These are phyloP conservation scores for Pseudonitzschia pungens DNA, from an alignment of 108 stramenopile genomes.

Conservation along the genomic window DNA sequence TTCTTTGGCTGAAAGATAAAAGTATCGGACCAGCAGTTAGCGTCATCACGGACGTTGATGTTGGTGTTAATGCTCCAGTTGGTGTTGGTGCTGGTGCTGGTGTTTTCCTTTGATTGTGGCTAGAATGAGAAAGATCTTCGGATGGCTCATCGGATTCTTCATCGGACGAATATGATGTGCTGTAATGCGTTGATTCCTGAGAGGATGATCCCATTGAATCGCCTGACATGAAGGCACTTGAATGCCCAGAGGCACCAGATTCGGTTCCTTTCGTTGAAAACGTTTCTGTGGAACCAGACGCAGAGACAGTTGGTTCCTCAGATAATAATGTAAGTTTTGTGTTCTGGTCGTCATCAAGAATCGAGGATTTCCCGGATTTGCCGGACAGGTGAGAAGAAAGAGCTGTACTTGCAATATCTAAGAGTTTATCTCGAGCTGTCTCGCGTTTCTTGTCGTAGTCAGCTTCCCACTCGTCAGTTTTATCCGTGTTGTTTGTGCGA, in stretches of 20 bases:
- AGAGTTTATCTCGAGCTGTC: constrained; percentile 30
- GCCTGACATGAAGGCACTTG: constrained; percentile 18
- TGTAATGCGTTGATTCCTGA: constrained; percentile 14
- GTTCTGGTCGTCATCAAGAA: constrained; percentile 15
- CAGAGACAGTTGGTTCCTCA: not conserved
- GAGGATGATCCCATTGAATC: constrained; percentile 13
- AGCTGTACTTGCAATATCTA: constrained; percentile 30
- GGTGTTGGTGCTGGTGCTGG: not conserved
- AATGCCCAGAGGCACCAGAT: constrained; percentile 17
- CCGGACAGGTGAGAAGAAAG: constrained; percentile 23
- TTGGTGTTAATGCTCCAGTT: not conserved
- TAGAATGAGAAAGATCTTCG: constrained; percentile 15
- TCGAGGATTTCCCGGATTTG: not conserved
- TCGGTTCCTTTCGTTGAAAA: constrained; percentile 6
- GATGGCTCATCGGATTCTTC: constrained; percentile 4
- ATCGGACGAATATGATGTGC: constrained; percentile 21
- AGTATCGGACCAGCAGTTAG: constrained; percentile 31
- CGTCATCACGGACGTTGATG: not conserved
- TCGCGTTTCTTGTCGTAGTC: constrained; percentile 29
- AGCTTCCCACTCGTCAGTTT: not conserved
- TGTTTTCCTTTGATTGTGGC: constrained; percentile 4
- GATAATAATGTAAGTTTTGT: not conserved
- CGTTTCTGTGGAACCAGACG: constrained; percentile 13
- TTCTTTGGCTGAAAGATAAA: constrained; percentile 37
- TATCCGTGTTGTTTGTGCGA: not conserved